phyloP scores from a whole-genome alignment of 2,329 filamentous ascomycete genomes.

The Trichocomaceae sp. region DNA sequence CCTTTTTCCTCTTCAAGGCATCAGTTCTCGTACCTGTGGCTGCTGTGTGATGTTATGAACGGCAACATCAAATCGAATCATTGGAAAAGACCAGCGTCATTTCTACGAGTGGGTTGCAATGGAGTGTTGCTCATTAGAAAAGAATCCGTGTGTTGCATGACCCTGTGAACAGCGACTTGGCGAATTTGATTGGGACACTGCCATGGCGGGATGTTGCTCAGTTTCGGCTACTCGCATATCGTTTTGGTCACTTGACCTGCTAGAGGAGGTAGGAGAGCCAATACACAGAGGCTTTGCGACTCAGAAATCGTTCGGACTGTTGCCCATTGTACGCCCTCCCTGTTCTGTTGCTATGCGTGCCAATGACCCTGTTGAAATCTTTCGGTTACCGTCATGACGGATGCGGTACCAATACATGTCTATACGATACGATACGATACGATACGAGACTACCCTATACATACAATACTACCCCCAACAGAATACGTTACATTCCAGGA shows the following conservation, averaged over 20 bases:
- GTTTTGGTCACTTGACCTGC: constrained; percentile 55
- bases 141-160: not conserved
- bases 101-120: constrained; percentile 4
- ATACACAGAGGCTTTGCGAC: constrained; percentile 8
- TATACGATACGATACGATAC: constrained; percentile 4
- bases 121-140: not conserved
- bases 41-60: not conserved
- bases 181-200: constrained; percentile 16
- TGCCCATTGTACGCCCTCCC: not conserved
- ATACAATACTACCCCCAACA: constrained; percentile 9
- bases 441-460: too few species aligned
- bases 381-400: constrained; percentile 11
- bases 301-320: constrained; percentile 1
- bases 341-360: not conserved
- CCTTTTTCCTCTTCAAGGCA: not conserved
- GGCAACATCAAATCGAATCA: not conserved
- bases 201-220: constrained; percentile 16
- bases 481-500: constrained; percentile 13
- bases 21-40: not conserved
- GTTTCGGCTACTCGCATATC: constrained; percentile 47
- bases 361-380: not conserved
- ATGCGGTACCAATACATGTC: constrained; percentile 4
- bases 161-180: constrained; percentile 4
- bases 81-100: constrained; percentile 1
- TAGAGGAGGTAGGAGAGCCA: constrained; percentile 26